Base-by-base conservation (phyloP, 108 stramenopile genomes). In the Nannochloropsis gaditana region DNA sequence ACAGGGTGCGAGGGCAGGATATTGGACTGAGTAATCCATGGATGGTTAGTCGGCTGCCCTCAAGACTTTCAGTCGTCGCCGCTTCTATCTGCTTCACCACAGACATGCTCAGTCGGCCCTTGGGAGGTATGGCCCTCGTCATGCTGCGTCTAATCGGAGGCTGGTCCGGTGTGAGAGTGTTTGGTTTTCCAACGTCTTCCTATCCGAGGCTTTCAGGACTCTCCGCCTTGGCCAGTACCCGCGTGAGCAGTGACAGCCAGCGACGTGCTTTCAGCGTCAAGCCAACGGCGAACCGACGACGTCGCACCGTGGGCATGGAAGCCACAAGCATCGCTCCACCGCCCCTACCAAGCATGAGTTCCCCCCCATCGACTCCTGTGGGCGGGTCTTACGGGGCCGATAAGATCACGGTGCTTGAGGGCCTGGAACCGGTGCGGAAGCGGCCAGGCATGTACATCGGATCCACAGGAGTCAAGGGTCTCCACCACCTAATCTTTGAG, bases 401-500 rank as follows among this genome's bases (percentile, higher is more conserved):
- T 81, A 94, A 96, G 92, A 98, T 98, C 87, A 96, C 95, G 41
- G 97, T 98, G n/a, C 90, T 98, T 82, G 91, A 91, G 42, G 97
- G 97, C 5, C 92, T 98, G 43, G 97, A 96, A 79, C 96, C 97
- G 6, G 97, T 98, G 44, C 92, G 97, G 31, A 96, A 96, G 86
- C 92, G 97, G 44, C 97, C 97, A 3, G 97, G 96, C 83, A 91
- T 91, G 92, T 97, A 97, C 90, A 96, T 97, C 87, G 97, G 97
- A 79, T 93, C 94, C 11, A 96, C 96, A 11, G 96, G 96, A 43
- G 93, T 94, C 41, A 95, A 96, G 86, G 96, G 96, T 1, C 87
- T 97, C 43, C 97, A 97, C 90, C 97, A 97, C 89, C 86, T 97
- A 45, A 92, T 96, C 21, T 96, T 95, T 91, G 97, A 97, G 92